Evolutionary conservation across 371 early-diverging fungal species (phyloP).

Genomic region (Mortierella sp.): DNA sequence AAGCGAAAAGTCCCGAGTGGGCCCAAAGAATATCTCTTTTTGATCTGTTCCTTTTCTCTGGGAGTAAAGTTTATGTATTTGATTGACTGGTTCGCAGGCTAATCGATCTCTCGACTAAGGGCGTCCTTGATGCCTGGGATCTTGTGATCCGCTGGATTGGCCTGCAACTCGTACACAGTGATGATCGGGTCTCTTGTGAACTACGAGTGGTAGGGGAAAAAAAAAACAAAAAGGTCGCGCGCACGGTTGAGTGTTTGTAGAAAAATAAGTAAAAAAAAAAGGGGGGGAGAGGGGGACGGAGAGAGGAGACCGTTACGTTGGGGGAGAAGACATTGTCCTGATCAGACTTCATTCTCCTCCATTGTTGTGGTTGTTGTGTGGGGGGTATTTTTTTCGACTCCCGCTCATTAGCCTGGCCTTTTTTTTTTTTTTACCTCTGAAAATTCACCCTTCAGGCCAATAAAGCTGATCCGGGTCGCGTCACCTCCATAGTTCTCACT

Average conservation of each 20-base stretch:
- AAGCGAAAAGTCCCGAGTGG: too few species aligned
- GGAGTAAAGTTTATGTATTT: background rate
- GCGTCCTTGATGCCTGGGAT: constrained; percentile 56
- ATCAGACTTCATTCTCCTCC: too few species aligned
- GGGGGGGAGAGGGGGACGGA: too few species aligned
- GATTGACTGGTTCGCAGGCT: constrained; percentile 3
- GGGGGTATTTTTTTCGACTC: background rate
- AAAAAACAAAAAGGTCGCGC: constrained; percentile 18
- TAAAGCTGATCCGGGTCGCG: constrained; percentile 73
- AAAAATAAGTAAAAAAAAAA: too few species aligned
- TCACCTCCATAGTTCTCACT: constrained; percentile 85
- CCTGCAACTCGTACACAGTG: constrained; percentile 86
- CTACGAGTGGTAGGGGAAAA: constrained; percentile 42
- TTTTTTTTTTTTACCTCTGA: constrained; percentile 63
- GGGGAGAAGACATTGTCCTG: too few species aligned
- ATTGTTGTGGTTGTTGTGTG: too few species aligned
- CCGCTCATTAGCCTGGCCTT: background rate
- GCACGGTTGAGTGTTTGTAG: constrained; percentile 3
- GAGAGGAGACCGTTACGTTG: too few species aligned
- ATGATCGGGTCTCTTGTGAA: constrained; percentile 85
- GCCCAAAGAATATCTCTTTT: background rate
- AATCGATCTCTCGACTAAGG: constrained; percentile 58
- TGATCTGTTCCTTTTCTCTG: background rate
- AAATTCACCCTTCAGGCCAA: constrained; percentile 95
- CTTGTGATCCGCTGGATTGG: constrained; percentile 89